phyloP scores from a whole-genome alignment of 148 eudicot genomes.

The Nepenthes mirabilis region DNA sequence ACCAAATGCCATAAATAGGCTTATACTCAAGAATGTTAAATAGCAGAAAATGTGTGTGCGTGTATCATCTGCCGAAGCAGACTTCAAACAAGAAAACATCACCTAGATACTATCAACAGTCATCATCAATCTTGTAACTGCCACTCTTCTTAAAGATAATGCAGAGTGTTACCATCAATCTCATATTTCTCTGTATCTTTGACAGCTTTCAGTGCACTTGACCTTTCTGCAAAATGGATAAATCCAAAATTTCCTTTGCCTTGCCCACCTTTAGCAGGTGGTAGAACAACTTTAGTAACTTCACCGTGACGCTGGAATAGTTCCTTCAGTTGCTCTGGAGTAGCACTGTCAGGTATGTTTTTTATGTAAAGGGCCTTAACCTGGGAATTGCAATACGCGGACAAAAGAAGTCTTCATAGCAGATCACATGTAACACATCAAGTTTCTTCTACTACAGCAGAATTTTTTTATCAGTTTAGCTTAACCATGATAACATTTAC shows the following conservation, averaged over 20 bases:
- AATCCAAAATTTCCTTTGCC: constrained; percentile 94
- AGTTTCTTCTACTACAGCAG: no score
- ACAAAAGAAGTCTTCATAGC: no score
- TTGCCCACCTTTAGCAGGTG: constrained; percentile 78
- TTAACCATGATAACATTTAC: no score
- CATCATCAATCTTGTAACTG: no score
- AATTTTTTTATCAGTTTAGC: no score
- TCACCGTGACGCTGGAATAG: constrained; percentile 92
- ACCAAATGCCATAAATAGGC: no score
- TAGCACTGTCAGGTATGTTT: constrained; percentile 79
- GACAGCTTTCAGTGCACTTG: constrained; percentile 88
- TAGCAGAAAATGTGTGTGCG: no score
- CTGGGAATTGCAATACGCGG: constrained; percentile 20
- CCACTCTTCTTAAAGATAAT: background rate
- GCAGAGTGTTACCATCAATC: constrained; percentile 51
- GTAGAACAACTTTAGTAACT: constrained; percentile 89
- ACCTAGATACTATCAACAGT: no score
- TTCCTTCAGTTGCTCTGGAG: constrained; percentile 77
- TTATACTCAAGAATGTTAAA: no score
- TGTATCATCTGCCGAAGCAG: no score
- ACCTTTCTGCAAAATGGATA: constrained; percentile 84
- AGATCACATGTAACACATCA: no score
- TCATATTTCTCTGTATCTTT: constrained; percentile 84
- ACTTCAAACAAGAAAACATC: no score
- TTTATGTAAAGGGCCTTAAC: constrained; percentile 97